Evolutionary conservation across 768 basidiomycete genomes (phyloP).

Genomic region (Boletus rubropictus): DNA sequence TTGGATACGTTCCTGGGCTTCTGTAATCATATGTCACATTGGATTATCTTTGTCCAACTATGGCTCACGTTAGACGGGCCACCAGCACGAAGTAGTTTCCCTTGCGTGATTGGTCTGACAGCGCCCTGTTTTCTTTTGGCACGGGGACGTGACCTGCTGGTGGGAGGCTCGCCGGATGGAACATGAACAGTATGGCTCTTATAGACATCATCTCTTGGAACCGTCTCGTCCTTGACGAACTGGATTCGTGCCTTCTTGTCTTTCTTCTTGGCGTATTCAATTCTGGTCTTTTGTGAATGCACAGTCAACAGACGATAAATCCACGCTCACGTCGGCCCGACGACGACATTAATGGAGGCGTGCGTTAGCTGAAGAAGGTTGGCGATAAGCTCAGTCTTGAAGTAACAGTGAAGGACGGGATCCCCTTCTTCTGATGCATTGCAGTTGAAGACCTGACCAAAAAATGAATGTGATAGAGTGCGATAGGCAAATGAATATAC

Average conservation of each 20-base stretch:
- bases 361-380: conserved; percentile 78
- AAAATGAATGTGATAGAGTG: conserved; percentile 3
- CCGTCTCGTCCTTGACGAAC: conserved; percentile 83
- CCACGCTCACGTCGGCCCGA: conserved; percentile 67
- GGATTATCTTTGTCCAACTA: neutral
- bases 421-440: conserved; percentile 88
- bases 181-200: conserved; percentile 92
- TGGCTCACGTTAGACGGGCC: conserved; percentile 58
- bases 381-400: conserved; percentile 92
- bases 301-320: neutral
- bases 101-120: conserved; percentile 78
- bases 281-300: conserved; percentile 39
- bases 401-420: conserved; percentile 81
- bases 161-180: conserved; percentile 79
- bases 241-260: conserved; percentile 87
- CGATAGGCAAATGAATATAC: conserved; percentile 14
- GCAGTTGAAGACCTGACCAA: conserved; percentile 64
- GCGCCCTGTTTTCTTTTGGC: conserved; percentile 85
- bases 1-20: conserved; percentile 38
- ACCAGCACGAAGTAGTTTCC: conserved; percentile 72
- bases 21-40: conserved; percentile 25
- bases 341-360: conserved; percentile 63
- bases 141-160: conserved; percentile 75
- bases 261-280: conserved; percentile 95
- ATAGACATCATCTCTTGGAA: conserved; percentile 74